These are phyloP conservation scores for Xylaria curta DNA, from an alignment of 495 filamentous ascomycete species.

Conservation along the genomic window DNA sequence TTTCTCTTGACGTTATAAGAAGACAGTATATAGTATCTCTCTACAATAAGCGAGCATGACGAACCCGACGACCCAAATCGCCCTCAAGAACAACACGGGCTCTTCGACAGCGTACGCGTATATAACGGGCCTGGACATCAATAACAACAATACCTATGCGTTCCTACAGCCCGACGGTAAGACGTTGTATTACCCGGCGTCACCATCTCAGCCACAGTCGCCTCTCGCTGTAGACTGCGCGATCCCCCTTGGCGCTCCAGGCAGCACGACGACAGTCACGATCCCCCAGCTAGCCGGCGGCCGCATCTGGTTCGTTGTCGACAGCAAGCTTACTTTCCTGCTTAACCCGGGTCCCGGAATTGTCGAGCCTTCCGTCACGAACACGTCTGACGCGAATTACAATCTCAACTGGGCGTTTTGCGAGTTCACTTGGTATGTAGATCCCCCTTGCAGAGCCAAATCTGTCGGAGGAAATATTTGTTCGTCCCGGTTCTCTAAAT, in stretches of 20 bases:
- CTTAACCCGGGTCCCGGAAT: conserved; percentile 72
- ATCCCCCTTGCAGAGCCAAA: not conserved
- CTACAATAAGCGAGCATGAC: conserved; percentile 37
- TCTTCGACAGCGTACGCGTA: conserved; percentile 70
- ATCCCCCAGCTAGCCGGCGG: conserved; percentile 74
- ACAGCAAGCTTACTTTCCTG: conserved; percentile 67
- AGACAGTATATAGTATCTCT: not conserved
- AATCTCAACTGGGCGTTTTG: conserved; percentile 69
- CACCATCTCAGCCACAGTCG: conserved; percentile 33
- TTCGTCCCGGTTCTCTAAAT: not conserved
- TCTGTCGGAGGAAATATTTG: not conserved
- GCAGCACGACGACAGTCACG: conserved; percentile 63
- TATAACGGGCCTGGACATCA: conserved; percentile 69
- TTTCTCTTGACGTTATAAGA: not conserved
- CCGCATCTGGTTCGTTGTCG: conserved; percentile 71
- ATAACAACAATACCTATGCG: conserved; percentile 64
- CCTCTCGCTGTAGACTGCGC: conserved; percentile 62
- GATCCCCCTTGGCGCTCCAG: conserved; percentile 66
- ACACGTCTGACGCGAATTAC: conserved; percentile 70
- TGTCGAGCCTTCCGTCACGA: conserved; percentile 74
- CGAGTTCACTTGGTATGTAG: conserved; percentile 67
- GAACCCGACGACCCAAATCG: conserved; percentile 59
- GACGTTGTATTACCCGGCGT: conserved; percentile 45
- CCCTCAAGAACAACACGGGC: conserved; percentile 67
- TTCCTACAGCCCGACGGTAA: conserved; percentile 65